Conservation (phyloP, 306 rosid genomes). For the Pueraria montana region DNA sequence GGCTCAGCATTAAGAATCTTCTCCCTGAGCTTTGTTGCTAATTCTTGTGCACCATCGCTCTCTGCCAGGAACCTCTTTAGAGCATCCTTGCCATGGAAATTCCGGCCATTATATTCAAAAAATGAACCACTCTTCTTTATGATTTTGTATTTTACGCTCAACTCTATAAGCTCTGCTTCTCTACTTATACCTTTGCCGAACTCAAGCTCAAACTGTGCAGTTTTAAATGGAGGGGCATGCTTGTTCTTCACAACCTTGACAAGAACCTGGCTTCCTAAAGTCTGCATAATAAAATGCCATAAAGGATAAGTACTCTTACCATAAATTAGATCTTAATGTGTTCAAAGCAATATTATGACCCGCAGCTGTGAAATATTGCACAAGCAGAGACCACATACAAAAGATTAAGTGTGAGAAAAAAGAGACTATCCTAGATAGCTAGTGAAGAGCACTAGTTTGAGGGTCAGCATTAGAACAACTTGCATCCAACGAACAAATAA, state of each 20-base stretch:
- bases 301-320: constrained; percentile 10
- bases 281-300: constrained; percentile 60
- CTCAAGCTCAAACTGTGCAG: constrained; percentile 85
- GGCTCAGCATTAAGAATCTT: constrained; percentile 58
- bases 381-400: background rate
- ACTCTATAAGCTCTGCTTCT: constrained; percentile 72
- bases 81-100: constrained; percentile 81
- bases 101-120: constrained; percentile 63
- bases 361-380: constrained; percentile 1
- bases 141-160: constrained; percentile 76
- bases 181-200: constrained; percentile 89
- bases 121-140: constrained; percentile 60
- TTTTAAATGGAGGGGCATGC: constrained; percentile 95
- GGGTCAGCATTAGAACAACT: constrained; percentile 19
- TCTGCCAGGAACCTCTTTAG: constrained; percentile 67
- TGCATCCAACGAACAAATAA: background rate
- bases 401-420: background rate
- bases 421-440: background rate
- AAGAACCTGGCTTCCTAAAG: constrained; percentile 77
- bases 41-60: constrained; percentile 50
- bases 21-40: constrained; percentile 72
- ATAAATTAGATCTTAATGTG: constrained; percentile 14
- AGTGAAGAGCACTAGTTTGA: background rate
- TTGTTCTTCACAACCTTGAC: constrained; percentile 96
- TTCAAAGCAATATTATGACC: constrained; percentile 22